Evolutionary conservation across 2,329 filamentous ascomycete genomes (phyloP).

Genomic region (Penicillium capsulatum): DNA sequence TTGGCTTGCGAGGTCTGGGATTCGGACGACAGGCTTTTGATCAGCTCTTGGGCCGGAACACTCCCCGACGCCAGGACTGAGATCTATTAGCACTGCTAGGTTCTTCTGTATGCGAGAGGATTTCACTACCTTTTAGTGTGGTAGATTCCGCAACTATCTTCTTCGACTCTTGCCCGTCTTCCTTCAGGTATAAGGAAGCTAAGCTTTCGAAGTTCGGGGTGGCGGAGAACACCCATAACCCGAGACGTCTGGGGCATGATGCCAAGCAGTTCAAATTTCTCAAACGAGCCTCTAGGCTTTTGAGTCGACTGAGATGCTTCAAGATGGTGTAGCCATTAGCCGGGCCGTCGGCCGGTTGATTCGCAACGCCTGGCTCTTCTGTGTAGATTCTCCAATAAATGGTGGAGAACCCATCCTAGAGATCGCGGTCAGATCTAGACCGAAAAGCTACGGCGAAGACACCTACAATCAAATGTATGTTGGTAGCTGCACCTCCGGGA

Average conservation of each 20-base stretch:
- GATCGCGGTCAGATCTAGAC: slow-evolving; percentile 18
- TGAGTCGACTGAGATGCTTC: slow-evolving; percentile 38
- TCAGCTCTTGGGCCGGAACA: slow-evolving; percentile 33
- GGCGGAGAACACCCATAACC: slow-evolving; percentile 41
- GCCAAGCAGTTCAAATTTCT: slow-evolving; percentile 37
- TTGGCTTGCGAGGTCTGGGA: slow-evolving; percentile 16
- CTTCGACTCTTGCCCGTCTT: slow-evolving; percentile 24
- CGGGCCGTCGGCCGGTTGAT: slow-evolving; percentile 29
- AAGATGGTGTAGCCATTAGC: slow-evolving; percentile 37
- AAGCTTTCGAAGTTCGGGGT: slow-evolving; percentile 38
- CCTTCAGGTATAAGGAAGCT: slow-evolving; percentile 24
- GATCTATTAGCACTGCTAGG: slow-evolving; percentile 5
- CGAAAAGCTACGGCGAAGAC: background rate
- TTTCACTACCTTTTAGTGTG: slow-evolving; percentile 30
- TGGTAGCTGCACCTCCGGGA: slow-evolving; percentile 41
- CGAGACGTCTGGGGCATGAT: slow-evolving; percentile 36
- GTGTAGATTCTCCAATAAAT: slow-evolving; percentile 44
- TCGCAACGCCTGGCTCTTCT: slow-evolving; percentile 32
- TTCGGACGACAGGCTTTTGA: slow-evolving; percentile 35
- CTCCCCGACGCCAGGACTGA: slow-evolving; percentile 36
- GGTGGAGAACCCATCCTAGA: slow-evolving; percentile 41
- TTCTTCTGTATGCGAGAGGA: background rate
- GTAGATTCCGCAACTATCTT: slow-evolving; percentile 31
- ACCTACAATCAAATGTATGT: slow-evolving; percentile 42
- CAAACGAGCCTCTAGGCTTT: slow-evolving; percentile 36